A percentile compares a stretch with the other conserved stretches of the same genome.
These are phyloP conservation scores for Raffaelea albimanens DNA, from an alignment of 2,329 filamentous ascomycete species.

Conservation along the genomic window DNA sequence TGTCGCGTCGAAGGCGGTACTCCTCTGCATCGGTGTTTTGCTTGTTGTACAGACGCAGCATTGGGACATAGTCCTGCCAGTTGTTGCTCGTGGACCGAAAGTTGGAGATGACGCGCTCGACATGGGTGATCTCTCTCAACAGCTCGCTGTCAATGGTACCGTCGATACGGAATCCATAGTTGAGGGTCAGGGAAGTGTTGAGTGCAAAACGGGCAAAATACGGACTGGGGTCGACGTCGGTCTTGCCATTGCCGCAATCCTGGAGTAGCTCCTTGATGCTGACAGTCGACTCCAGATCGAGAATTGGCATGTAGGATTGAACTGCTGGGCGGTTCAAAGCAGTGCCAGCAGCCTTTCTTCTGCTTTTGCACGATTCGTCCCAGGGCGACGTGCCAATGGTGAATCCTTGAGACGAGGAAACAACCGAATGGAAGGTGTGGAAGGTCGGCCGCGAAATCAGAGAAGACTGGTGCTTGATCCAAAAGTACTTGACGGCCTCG, in stretches of 20 bases:
- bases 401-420: slow-evolving; percentile 67
- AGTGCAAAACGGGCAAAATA: slow-evolving; percentile 70
- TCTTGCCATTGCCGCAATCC: slow-evolving; percentile 50
- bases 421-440: slow-evolving; percentile 73
- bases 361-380: slow-evolving; percentile 70
- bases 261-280: slow-evolving; percentile 64
- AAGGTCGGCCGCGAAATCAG: slow-evolving; percentile 69
- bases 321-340: slow-evolving; percentile 62
- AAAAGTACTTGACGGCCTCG: slow-evolving; percentile 62
- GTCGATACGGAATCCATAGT: slow-evolving; percentile 68
- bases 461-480: slow-evolving; percentile 70
- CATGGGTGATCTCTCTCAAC: slow-evolving; percentile 62
- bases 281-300: slow-evolving; percentile 64
- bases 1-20: slow-evolving; percentile 45
- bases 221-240: slow-evolving; percentile 59
- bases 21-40: slow-evolving; percentile 53
- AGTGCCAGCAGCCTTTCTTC: slow-evolving; percentile 68
- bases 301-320: slow-evolving; percentile 72
- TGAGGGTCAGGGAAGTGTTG: slow-evolving; percentile 67
- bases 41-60: slow-evolving; percentile 51
- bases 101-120: slow-evolving; percentile 67
- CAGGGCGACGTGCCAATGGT: slow-evolving; percentile 79
- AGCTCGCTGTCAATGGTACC: slow-evolving; percentile 52
- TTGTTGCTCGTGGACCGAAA: slow-evolving; percentile 70
- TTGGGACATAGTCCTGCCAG: slow-evolving; percentile 51